phyloP scores from a whole-genome alignment of 805 yeast genomes.

The Maudiozyma serrabonitensis region DNA sequence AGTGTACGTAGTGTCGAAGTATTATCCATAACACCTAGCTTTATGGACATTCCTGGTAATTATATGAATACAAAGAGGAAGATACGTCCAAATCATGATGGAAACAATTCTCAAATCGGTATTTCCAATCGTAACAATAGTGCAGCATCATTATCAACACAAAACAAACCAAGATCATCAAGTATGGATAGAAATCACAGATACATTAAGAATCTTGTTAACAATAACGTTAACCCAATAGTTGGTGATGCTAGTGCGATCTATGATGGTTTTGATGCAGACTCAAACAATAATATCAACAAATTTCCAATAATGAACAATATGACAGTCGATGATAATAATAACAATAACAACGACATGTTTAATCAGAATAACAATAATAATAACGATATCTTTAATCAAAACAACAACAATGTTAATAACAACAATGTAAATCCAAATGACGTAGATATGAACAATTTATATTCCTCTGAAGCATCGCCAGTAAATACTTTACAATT shows the following conservation, averaged over 20 bases:
- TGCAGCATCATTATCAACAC: neutral
- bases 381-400: neutral
- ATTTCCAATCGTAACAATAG: neutral
- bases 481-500: constrained; percentile 12
- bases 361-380: neutral
- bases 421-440: neutral
- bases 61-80: constrained; percentile 1
- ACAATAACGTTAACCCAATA: constrained; percentile 12
- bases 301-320: neutral
- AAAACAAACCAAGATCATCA: constrained; percentile 9
- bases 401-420: neutral
- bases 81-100: neutral
- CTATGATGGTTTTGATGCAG: constrained; percentile 9
- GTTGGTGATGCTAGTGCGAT: constrained; percentile 10
- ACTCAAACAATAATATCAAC: neutral
- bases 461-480: neutral
- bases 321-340: neutral
- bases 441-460: neutral
- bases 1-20: constrained; percentile 30
- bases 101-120: neutral
- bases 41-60: constrained; percentile 30
- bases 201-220: constrained; percentile 7
- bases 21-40: constrained; percentile 33
- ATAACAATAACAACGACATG: neutral
- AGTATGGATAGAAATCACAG: constrained; percentile 17